These are phyloP conservation scores for Phaeodactylum tricornutum DNA, from an alignment of 108 stramenopile genomes.

Conservation along the genomic window DNA sequence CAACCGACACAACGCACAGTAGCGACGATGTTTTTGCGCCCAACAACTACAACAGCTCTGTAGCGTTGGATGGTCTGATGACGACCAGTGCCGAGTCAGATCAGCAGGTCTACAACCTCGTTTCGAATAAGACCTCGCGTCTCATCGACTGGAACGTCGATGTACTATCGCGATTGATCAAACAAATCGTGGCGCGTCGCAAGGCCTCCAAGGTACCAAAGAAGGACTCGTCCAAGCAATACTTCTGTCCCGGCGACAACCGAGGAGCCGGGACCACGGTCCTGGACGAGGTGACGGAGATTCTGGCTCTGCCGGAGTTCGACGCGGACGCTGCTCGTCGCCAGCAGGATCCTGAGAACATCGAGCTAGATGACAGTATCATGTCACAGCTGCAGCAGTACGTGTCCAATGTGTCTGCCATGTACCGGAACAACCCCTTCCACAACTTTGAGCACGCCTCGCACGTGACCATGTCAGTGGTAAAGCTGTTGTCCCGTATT, in stretches of 20 bases:
- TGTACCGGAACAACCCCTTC: constrained; percentile 47
- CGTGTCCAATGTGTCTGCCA: constrained; percentile 41
- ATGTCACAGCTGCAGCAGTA: constrained; percentile 32
- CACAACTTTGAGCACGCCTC: constrained; percentile 48
- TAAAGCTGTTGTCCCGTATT: constrained; percentile 27
- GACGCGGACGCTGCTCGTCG: constrained; percentile 1
- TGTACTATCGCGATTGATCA: not conserved
- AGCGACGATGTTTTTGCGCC: no score
- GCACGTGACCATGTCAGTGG: constrained; percentile 45
- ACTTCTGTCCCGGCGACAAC: no score
- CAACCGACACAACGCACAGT: no score
- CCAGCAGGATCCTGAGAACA: not conserved
- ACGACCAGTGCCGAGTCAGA: no score
- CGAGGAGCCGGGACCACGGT: no score
- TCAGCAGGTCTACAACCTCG: no score
- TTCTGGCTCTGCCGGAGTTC: constrained; percentile 14
- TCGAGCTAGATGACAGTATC: not conserved
- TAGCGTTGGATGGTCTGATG: no score
- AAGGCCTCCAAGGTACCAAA: constrained; percentile 1
- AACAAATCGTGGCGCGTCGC: constrained; percentile 2
- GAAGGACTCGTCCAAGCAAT: no score
- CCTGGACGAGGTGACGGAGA: constrained; percentile 15
- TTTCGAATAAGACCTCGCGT: no score
- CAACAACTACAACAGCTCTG: no score
- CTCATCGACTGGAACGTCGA: constrained; percentile 7